Percentiles rank a stretch among this genome's conserved stretches.
phyloP scores from a whole-genome alignment of 148 eudicot species.

The Amaranthus cruentus region DNA sequence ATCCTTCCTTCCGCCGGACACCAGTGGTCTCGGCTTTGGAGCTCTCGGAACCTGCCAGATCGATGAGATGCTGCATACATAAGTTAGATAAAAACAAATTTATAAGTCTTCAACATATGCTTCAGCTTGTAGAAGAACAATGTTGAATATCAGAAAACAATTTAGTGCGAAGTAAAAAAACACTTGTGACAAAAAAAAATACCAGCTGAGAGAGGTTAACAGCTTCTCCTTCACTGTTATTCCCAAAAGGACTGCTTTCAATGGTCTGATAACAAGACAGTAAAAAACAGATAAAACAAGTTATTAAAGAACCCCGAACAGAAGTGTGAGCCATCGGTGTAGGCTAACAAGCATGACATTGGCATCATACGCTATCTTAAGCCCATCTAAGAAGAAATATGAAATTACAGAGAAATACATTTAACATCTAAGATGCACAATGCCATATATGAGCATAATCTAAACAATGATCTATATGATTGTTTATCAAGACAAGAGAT shows the following conservation, averaged over 20 bases:
- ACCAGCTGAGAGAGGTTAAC: slow-evolving; percentile 96
- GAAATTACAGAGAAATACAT: background rate
- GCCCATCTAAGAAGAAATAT: background rate
- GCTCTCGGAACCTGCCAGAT: slow-evolving; percentile 99
- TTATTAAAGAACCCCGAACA: background rate
- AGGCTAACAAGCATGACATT: background rate
- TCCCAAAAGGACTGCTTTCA: slow-evolving; percentile 98
- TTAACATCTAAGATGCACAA: background rate
- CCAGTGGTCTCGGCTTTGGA: slow-evolving; percentile 97
- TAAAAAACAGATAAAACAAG: background rate
- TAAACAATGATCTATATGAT: background rate
- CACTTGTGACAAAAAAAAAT: slow-evolving; percentile 18
- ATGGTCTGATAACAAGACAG: slow-evolving; percentile 53
- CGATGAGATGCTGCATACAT: slow-evolving; percentile 94
- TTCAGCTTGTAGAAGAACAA: slow-evolving; percentile 11
- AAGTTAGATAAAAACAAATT: slow-evolving; percentile 32
- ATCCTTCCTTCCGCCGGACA: slow-evolving; percentile 89
- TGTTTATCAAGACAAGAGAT: background rate
- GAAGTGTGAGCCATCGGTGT: background rate
- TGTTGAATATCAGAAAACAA: background rate
- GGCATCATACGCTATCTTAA: background rate
- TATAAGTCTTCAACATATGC: slow-evolving; percentile 15
- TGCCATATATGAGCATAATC: too few species aligned
- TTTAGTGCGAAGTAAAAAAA: slow-evolving; percentile 8
- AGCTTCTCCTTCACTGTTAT: slow-evolving; percentile 69